Conservation (phyloP, 495 filamentous ascomycete species). For the Penicillium canescens region DNA sequence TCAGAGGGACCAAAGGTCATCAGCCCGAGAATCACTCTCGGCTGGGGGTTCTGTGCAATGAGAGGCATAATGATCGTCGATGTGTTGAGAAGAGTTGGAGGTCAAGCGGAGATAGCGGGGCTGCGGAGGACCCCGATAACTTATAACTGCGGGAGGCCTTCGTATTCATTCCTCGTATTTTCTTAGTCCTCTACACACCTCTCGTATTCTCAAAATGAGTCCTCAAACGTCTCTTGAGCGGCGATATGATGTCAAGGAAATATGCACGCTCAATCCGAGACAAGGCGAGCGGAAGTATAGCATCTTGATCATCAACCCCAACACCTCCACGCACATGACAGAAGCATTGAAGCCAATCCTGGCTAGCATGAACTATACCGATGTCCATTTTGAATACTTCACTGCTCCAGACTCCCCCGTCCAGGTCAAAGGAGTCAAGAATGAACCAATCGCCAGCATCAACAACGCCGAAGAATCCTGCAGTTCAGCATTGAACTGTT, state of each 20-base stretch:
- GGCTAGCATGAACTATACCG: constrained; percentile 43
- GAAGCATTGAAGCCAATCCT: constrained; percentile 67
- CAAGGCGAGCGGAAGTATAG: constrained; percentile 20
- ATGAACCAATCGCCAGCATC: constrained; percentile 44
- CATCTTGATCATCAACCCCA: constrained; percentile 89
- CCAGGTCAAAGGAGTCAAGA: constrained; percentile 27
- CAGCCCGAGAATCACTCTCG: constrained; percentile 58
- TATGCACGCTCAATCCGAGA: constrained; percentile 19
- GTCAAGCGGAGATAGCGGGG: constrained; percentile 5
- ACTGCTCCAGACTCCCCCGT: constrained; percentile 47
- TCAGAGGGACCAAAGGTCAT: constrained; percentile 61
- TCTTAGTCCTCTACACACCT: not conserved
- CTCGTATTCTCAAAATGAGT: not conserved
- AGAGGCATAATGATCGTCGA: constrained; percentile 49
- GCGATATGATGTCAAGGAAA: not conserved
- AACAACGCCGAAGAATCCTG: constrained; percentile 50
- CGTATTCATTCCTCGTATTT: not conserved
- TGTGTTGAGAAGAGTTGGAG: constrained; percentile 3
- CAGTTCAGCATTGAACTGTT: constrained; percentile 58
- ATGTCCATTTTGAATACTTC: constrained; percentile 55
- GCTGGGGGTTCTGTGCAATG: constrained; percentile 48
- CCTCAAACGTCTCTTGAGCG: not conserved
- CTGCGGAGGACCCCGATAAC: constrained; percentile 21
- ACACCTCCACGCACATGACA: constrained; percentile 84
- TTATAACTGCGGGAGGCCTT: constrained; percentile 10